These are phyloP conservation scores for Aspergillus uvarum DNA, from an alignment of 2,329 filamentous ascomycete genomes.

Conservation along the genomic window DNA sequence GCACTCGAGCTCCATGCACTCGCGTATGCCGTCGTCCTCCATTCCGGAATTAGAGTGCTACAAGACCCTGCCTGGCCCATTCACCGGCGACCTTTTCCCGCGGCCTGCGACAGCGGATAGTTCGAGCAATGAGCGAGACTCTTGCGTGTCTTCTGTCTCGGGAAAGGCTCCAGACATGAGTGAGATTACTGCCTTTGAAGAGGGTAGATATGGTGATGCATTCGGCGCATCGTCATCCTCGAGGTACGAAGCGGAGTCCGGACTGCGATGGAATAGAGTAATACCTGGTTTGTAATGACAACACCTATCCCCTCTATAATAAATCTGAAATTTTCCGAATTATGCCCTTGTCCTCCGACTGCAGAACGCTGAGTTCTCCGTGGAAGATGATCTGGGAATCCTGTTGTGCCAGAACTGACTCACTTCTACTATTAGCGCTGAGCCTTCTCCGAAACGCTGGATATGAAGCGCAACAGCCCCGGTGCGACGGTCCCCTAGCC, in stretches of 20 bases:
- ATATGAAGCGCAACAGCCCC: slow-evolving; percentile 35
- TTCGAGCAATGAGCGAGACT: slow-evolving; percentile 8
- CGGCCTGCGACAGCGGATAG: slow-evolving; percentile 18
- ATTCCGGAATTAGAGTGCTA: slow-evolving; percentile 4
- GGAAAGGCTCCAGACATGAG: slow-evolving; percentile 25
- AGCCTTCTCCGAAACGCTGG: slow-evolving; percentile 38
- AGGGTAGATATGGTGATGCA: slow-evolving; percentile 14
- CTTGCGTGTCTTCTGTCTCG: slow-evolving; percentile 5
- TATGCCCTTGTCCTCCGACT: background rate
- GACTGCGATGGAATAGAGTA: slow-evolving; percentile 38
- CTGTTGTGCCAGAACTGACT: background rate
- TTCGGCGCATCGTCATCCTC: slow-evolving; percentile 11
- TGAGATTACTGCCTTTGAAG: slow-evolving; percentile 20
- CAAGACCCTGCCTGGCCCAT: background rate
- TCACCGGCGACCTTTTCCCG: background rate
- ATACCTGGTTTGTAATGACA: slow-evolving; percentile 28
- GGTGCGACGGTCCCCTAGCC: slow-evolving; percentile 32
- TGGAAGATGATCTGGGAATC: too few species aligned
- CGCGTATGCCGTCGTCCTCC: background rate
- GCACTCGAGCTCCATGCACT: background rate
- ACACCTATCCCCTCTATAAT: background rate
- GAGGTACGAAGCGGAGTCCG: slow-evolving; percentile 33
- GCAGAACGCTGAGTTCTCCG: background rate
- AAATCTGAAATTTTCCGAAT: too few species aligned
- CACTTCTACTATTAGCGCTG: slow-evolving; percentile 28